Base-by-base conservation (phyloP, 257 asterid species). In the Ilex asprella region DNA sequence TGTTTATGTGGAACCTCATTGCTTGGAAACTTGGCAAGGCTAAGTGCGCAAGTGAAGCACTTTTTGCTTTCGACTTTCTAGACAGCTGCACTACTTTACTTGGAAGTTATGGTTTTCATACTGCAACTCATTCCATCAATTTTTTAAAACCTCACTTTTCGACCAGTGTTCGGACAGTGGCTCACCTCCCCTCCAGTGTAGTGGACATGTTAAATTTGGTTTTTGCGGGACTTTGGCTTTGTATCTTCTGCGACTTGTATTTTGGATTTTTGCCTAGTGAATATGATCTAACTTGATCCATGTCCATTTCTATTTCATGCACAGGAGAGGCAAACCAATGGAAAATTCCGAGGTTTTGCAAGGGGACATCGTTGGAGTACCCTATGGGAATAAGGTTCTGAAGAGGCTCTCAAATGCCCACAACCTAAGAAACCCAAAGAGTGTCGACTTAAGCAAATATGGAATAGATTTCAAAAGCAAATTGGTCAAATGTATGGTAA, bases 351-450 rank as follows among this genome's bases (percentile, higher is more conserved):
- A 21, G 27, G 27, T 21, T 21, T 21, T 21, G 27, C 27, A 21
- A 21, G 27, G 27, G 27, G 27, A 65, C 69, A 49, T 43, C 62
- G 68, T 66, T 70, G 83, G 79, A 78, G 67, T 67, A 70, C 72
- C 63, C 29, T 61, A 73, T 41, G 89, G 87, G 87, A 78, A 70
- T 67, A 70, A 81, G 96, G 76, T 82, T 62, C 1, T 68, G 69
- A 75, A 78, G 92, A 75, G 94, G 82, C 77, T 77, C 60, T 75
- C 75, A 77, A 67, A 80, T 73, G 79, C 86, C 88, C 92, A 75
- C 76, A 77, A 76, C 86, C 90, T 50, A 73, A 79, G 81, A 78
- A 73, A 83, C 79, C 89, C 82, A 67, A 70, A 76, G 27, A 54
- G 59, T 71, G 27, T 69, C 78, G 60, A 61, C 68, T 76, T 56